phyloP scores from a whole-genome alignment of 2,329 filamentous ascomycete species.

The Cercospora beticola region DNA sequence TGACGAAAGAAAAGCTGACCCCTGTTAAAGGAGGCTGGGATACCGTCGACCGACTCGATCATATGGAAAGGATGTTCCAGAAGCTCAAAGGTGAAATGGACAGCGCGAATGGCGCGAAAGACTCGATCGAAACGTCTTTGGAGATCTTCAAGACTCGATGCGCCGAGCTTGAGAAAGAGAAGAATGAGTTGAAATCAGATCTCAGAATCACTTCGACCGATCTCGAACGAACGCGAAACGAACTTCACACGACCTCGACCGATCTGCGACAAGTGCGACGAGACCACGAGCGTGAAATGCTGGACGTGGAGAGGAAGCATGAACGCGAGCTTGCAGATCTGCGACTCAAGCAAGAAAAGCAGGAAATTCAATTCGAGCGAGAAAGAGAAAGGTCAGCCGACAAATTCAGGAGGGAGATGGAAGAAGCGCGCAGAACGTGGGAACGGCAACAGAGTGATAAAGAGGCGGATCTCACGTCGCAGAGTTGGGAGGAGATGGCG shows the following conservation, averaged over 20 bases:
- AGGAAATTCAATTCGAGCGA: slow-evolving; percentile 30
- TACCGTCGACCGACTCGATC: slow-evolving; percentile 71
- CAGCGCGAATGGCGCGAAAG: slow-evolving; percentile 65
- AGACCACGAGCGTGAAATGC: slow-evolving; percentile 37
- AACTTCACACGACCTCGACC: slow-evolving; percentile 36
- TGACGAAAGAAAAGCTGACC: slow-evolving; percentile 55
- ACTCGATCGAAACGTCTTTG: slow-evolving; percentile 70
- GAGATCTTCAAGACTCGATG: slow-evolving; percentile 68
- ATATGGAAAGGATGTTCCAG: slow-evolving; percentile 73
- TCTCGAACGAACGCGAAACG: slow-evolving; percentile 48
- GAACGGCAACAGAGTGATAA: slow-evolving; percentile 52
- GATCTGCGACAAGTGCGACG: slow-evolving; percentile 36
- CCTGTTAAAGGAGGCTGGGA: slow-evolving; percentile 65
- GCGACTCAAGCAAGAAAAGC: slow-evolving; percentile 32
- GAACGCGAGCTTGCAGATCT: slow-evolving; percentile 32
- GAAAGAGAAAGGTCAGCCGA: slow-evolving; percentile 56
- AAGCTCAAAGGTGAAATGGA: slow-evolving; percentile 71
- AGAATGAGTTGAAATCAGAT: slow-evolving; percentile 48
- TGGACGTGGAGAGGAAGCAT: slow-evolving; percentile 33
- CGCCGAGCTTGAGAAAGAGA: slow-evolving; percentile 33
- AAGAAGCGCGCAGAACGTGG: slow-evolving; percentile 45
- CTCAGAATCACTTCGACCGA: slow-evolving; percentile 65
- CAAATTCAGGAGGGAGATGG: slow-evolving; percentile 54
- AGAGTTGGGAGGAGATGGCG: slow-evolving; percentile 68
- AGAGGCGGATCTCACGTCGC: slow-evolving; percentile 57